Percentiles rank a stretch among this genome's conserved stretches.
phyloP scores from a whole-genome alignment of 176 grass and related monocot genomes.

The Tuctoria greenei region DNA sequence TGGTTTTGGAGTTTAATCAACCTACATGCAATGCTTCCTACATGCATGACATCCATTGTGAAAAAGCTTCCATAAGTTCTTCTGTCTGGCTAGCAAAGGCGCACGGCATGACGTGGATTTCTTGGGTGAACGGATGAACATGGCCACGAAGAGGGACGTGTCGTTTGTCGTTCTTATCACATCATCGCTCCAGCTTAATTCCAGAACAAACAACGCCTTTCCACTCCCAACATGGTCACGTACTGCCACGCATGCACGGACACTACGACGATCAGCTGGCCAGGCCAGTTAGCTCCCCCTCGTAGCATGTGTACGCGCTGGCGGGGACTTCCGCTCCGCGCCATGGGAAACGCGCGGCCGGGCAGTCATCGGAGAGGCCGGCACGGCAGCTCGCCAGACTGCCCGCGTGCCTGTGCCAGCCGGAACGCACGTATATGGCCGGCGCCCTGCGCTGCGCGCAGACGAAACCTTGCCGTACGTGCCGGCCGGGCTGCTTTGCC shows the following conservation, averaged over 20 bases:
- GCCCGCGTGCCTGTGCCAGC: not conserved
- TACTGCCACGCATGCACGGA: no score
- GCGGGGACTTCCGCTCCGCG: not conserved
- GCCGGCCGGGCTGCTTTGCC: not conserved
- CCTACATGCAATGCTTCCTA: not conserved
- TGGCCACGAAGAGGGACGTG: not conserved
- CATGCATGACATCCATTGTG: not conserved
- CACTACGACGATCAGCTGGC: not conserved
- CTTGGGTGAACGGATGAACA: not conserved
- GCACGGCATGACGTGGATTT: not conserved
- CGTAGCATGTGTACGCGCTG: not conserved
- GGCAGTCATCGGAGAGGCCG: not conserved
- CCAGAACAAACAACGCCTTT: not conserved
- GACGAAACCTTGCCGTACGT: constrained; percentile 25
- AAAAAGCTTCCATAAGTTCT: not conserved
- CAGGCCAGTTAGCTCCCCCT: not conserved
- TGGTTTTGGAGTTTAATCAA: no score
- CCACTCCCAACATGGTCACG: not conserved
- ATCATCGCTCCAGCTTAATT: not conserved
- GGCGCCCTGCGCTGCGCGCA: not conserved
- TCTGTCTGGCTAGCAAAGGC: not conserved
- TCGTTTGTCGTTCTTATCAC: not conserved
- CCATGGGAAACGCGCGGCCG: not conserved
- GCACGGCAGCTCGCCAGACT: not conserved
- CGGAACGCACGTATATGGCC: constrained; percentile 5